Percentiles rank a stretch among this genome's conserved stretches.
Conservation (phyloP, 1,139 yeast genomes). For the Pichia sp. region DNA sequence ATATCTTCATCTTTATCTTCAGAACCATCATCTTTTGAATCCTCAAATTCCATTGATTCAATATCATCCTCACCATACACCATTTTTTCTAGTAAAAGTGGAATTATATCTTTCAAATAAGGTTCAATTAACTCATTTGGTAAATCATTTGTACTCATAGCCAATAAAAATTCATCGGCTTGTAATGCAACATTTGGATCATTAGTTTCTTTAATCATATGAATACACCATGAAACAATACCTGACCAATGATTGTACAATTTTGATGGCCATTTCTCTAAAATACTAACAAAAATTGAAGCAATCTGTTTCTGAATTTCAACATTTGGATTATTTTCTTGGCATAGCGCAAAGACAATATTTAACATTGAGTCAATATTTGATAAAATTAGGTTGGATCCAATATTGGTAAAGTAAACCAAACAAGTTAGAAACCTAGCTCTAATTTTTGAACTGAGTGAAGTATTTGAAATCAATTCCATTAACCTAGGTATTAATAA, state of each 20-base stretch:
- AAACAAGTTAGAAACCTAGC: constrained; percentile 66
- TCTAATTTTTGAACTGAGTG: constrained; percentile 42
- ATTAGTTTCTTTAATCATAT: constrained; percentile 55
- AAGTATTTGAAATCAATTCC: constrained; percentile 38
- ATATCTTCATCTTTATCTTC: constrained; percentile 88
- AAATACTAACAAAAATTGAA: constrained; percentile 63
- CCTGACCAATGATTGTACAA: constrained; percentile 77
- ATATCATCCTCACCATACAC: constrained; percentile 82
- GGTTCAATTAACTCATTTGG: constrained; percentile 48
- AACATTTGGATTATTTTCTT: constrained; percentile 50
- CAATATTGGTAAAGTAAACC: constrained; percentile 67
- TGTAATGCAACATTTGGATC: constrained; percentile 78
- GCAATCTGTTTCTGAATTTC: constrained; percentile 72
- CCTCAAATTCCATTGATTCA: constrained; percentile 60
- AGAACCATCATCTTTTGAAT: constrained; percentile 60
- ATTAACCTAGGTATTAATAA: constrained; percentile 62
- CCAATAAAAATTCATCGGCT: constrained; percentile 86
- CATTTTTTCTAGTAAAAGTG: constrained; percentile 75
- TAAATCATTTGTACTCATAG: constrained; percentile 59
- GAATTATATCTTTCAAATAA: constrained; percentile 57
- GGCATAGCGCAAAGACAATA: constrained; percentile 50
- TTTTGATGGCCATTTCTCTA: constrained; percentile 78
- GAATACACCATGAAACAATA: constrained; percentile 75
- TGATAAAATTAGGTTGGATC: constrained; percentile 57
- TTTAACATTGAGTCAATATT: constrained; percentile 61